Evolutionary conservation across 2,329 filamentous ascomycete species (phyloP).

Genomic region (Sarocladium brachiariae): DNA sequence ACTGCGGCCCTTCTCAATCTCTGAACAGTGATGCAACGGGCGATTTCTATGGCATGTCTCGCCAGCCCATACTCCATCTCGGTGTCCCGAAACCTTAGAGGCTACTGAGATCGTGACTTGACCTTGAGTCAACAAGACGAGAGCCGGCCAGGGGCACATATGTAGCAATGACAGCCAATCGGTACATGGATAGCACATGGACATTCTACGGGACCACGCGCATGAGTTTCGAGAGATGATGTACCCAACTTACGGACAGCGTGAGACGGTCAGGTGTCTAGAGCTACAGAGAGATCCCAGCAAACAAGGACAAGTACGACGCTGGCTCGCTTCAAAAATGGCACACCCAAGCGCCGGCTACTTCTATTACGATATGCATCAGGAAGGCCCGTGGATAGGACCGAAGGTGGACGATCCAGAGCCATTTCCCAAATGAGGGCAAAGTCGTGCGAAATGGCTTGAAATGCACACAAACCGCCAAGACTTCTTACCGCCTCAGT

Average conservation of each 20-base stretch:
- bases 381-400: background rate
- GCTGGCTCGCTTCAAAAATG: background rate
- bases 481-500: constrained; percentile 1
- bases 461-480: background rate
- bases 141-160: no score
- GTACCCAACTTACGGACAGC: background rate
- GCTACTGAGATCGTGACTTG: background rate
- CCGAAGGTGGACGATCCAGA: background rate
- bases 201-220: no score
- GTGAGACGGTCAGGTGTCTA: background rate
- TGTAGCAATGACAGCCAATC: no score
- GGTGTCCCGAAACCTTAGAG: background rate
- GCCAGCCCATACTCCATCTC: background rate
- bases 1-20: background rate
- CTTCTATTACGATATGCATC: no score
- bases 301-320: background rate
- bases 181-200: no score
- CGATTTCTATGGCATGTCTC: background rate
- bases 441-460: background rate
- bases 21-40: background rate
- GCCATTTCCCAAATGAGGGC: background rate
- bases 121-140: no score
- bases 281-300: background rate
- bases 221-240: no score
- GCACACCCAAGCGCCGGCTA: no score